A percentile compares a stretch with the other conserved stretches of the same genome.
Evolutionary conservation across 331 rosid species (phyloP).

Genomic region (Malus hybrid): DNA sequence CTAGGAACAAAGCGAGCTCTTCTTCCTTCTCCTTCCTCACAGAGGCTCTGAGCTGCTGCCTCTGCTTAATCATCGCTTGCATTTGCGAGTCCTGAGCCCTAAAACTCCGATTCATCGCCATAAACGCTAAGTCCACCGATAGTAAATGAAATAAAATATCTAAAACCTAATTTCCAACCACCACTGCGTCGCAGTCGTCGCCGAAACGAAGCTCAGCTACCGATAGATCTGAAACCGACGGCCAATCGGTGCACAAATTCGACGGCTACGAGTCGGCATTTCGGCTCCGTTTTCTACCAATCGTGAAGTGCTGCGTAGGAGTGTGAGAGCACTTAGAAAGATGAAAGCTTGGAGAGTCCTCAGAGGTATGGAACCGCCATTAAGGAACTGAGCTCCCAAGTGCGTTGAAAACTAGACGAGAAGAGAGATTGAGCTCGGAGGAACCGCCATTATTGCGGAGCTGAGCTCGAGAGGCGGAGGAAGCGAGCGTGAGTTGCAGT

Average conservation of each 20-base stretch:
- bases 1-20: conserved; percentile 85
- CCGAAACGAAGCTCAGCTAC: neutral
- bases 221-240: conserved; percentile 21
- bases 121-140: conserved; percentile 19
- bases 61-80: conserved; percentile 59
- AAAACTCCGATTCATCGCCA: conserved; percentile 77
- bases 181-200: neutral
- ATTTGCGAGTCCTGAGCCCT: conserved; percentile 76
- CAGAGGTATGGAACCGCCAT: conserved; percentile 12
- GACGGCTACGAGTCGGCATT: neutral
- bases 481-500: neutral
- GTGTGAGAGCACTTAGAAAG: neutral
- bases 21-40: conserved; percentile 72
- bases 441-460: conserved; percentile 4
- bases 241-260: neutral
- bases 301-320: neutral
- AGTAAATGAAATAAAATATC: neutral
- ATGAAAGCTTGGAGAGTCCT: neutral
- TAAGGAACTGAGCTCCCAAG: conserved; percentile 5
- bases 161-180: conserved; percentile 16
- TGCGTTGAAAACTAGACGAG: neutral
- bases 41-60: conserved; percentile 17
- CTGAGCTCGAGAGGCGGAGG: neutral
- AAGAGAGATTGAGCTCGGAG: conserved; percentile 8
- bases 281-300: neutral